phyloP scores from a whole-genome alignment of 1,139 yeast species.

The Ogataea hybrid region DNA sequence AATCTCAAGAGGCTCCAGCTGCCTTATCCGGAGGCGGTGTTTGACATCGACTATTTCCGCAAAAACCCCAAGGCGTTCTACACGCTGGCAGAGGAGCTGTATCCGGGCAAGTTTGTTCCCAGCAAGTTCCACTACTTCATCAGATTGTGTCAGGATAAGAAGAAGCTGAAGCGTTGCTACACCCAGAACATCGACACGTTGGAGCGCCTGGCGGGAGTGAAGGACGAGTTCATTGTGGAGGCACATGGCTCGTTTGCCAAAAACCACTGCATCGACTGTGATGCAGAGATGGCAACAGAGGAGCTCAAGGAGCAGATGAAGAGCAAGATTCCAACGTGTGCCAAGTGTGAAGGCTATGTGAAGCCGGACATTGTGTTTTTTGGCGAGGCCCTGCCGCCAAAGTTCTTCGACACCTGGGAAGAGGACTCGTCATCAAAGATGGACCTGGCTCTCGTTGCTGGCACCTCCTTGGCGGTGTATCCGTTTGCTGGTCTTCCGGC shows the following conservation, averaged over 20 bases:
- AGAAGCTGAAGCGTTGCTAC: slow-evolving; percentile 63
- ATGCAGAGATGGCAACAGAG: slow-evolving; percentile 49
- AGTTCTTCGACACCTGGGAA: slow-evolving; percentile 69
- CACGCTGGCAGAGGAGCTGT: slow-evolving; percentile 76
- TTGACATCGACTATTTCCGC: slow-evolving; percentile 79
- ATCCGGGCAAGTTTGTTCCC: slow-evolving; percentile 85
- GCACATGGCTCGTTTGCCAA: slow-evolving; percentile 94
- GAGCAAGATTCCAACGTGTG: slow-evolving; percentile 35
- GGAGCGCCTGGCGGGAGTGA: slow-evolving; percentile 81
- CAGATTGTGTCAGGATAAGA: slow-evolving; percentile 61
- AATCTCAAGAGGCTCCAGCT: slow-evolving; percentile 70
- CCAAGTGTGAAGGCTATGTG: slow-evolving; percentile 65
- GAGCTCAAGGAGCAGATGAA: slow-evolving; percentile 42
- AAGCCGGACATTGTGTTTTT: slow-evolving; percentile 94
- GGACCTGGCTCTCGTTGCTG: slow-evolving; percentile 85
- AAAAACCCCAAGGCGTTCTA: slow-evolving; percentile 81
- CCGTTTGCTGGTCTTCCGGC: slow-evolving; percentile 87
- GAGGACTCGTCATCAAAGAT: slow-evolving; percentile 51
- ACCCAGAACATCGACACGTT: slow-evolving; percentile 93
- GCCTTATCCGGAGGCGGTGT: slow-evolving; percentile 95
- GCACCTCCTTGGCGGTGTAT: slow-evolving; percentile 83
- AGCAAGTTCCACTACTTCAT: slow-evolving; percentile 78
- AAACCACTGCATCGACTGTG: slow-evolving; percentile 81
- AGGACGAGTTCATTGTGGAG: slow-evolving; percentile 64
- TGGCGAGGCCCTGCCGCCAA: slow-evolving; percentile 78